A percentile compares a stretch with the other conserved stretches of the same genome.
Conservation (phyloP, 805 yeast genomes). For the Zygosaccharomyces siamensis region DNA sequence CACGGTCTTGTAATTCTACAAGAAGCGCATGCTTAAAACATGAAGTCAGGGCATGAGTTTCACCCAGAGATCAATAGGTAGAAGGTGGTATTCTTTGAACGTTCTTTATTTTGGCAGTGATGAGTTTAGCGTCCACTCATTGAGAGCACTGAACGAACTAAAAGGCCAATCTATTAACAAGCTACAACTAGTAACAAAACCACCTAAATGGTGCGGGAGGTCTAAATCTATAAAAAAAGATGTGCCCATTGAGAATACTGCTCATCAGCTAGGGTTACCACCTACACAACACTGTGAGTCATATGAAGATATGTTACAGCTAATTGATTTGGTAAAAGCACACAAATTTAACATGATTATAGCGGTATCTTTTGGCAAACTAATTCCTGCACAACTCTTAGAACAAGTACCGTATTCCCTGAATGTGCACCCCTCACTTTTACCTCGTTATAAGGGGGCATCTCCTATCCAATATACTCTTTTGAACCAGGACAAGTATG, state of each 20-base stretch:
- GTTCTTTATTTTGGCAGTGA: conserved; percentile 80
- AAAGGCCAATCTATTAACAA: conserved; percentile 21
- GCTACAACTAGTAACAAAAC: conserved; percentile 60
- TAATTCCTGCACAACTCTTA: conserved; percentile 66
- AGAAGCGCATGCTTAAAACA: neutral
- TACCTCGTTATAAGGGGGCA: conserved; percentile 81
- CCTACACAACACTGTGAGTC: conserved; percentile 27
- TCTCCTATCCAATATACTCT: conserved; percentile 84
- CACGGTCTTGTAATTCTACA: neutral
- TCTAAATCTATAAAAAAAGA: conserved; percentile 43
- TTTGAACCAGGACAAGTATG: conserved; percentile 50
- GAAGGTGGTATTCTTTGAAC: conserved; percentile 18
- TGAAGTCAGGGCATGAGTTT: neutral
- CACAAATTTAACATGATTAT: conserved; percentile 56
- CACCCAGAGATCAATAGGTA: neutral
- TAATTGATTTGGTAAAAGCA: conserved; percentile 13
- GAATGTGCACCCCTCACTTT: conserved; percentile 87
- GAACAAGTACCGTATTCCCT: conserved; percentile 50
- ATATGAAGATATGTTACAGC: conserved; percentile 13
- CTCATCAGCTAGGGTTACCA: conserved; percentile 32
- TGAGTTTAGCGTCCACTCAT: conserved; percentile 54
- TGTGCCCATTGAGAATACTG: conserved; percentile 49
- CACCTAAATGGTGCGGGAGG: conserved; percentile 62
- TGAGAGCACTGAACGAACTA: conserved; percentile 37
- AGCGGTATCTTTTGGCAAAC: conserved; percentile 87